Evolutionary conservation across 192 early-diverging fungal genomes (phyloP).

Genomic region (Coemansia sp.): DNA sequence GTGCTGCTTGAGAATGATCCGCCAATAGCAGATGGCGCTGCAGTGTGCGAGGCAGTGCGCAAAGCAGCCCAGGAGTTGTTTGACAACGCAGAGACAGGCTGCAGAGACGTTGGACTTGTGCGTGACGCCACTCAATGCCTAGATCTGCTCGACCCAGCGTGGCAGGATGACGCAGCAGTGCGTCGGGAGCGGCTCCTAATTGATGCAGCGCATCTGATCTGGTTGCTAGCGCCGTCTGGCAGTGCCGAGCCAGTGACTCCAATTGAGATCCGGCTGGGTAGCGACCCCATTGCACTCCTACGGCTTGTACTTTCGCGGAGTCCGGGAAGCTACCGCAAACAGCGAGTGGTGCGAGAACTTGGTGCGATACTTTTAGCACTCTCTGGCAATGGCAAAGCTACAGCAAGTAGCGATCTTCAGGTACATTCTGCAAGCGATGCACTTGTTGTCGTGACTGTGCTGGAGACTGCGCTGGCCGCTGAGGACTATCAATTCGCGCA

Average conservation of each 20-base stretch:
- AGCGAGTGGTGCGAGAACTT: conserved; percentile 24
- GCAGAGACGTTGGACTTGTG: conserved; percentile 17
- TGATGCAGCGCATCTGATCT: conserved; percentile 22
- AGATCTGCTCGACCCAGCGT: conserved; percentile 4
- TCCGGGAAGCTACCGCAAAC: conserved; percentile 23
- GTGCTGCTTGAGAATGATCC: conserved; percentile 16
- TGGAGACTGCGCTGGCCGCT: conserved; percentile 16
- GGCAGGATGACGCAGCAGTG: conserved; percentile 8
- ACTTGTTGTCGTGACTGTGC: conserved; percentile 20
- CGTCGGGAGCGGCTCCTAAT: conserved; percentile 26
- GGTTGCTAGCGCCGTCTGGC: conserved; percentile 10
- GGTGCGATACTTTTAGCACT: conserved; percentile 6
- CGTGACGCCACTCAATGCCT: conserved; percentile 24
- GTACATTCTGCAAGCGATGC: conserved; percentile 20
- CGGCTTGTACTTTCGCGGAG: conserved; percentile 16
- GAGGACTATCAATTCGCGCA: conserved; percentile 14
- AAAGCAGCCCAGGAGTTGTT: conserved; percentile 40
- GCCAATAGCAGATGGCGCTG: not conserved
- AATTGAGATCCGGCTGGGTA: conserved; percentile 27
- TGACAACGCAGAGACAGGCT: conserved; percentile 37
- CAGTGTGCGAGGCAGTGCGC: conserved; percentile 22
- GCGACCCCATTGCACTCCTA: conserved; percentile 21
- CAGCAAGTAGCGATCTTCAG: conserved; percentile 14
- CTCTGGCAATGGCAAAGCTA: not conserved
- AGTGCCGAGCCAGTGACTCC: conserved; percentile 14